Base-by-base conservation (phyloP, 306 rosid genomes). In the Datisca glomerata region DNA sequence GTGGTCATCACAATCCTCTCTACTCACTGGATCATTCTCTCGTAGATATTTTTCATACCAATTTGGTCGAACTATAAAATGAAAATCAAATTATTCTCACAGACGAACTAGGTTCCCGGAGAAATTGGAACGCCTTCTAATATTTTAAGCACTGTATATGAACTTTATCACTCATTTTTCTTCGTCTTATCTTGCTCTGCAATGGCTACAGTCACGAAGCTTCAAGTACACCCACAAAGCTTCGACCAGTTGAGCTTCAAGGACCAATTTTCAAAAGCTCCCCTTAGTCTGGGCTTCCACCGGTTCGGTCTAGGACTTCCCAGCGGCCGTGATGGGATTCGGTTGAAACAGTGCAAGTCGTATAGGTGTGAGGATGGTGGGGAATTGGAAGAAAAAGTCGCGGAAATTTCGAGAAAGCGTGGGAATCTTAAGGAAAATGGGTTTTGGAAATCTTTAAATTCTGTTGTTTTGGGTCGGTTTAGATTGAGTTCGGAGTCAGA, bases 381-480 rank as follows among this genome's bases (percentile, higher is more conserved):
- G 52, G 81, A 60, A n/a, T 12, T 28, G 35, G 67, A 60, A 56
- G 48, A 31, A 47, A 46, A 53, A 18, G 17, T 23, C 1, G 27
- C 31, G 53, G 58, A 53, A 64, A n/a, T 58, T 54, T 63, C 62
- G 42, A 31, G 36, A 31, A 31, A 31, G 4, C 36, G 3, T 31
- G 36, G 36, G 36, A 31, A 31, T 31, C 36, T 12, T 12, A 31
- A 31, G 36, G 36, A 31, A 2, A 60, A 55, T 73, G 70, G 74
- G 67, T 61, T 89, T 71, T 89, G 91, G 93, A 63, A 46, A 18
- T 77, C 73, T 35, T 49, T 80, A 20, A 66, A 18, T 54, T 55
- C 74, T 57, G 29, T 70, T 12, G 27, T 74, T 59, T 47, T 71
- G 70, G 75, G 68, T 31, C 63, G 69, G 53, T 59, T 82, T 51